Base-by-base conservation (phyloP, 2,329 filamentous ascomycete genomes). In the Talaromyces islandicus region DNA sequence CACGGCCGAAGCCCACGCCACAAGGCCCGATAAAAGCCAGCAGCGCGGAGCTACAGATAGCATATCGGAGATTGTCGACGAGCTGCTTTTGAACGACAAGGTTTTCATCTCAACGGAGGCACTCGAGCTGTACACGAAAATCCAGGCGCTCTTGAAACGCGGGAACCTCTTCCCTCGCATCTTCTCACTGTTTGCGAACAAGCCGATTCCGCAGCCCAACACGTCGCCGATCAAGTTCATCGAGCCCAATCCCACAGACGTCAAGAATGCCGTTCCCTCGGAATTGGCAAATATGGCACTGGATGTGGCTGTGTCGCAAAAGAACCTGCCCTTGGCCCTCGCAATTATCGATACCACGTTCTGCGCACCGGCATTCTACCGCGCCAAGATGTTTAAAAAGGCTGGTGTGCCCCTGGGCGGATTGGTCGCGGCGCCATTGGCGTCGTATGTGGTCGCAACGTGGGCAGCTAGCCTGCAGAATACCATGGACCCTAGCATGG, bases 131-230 rank as follows among this genome's bases (percentile, higher is more conserved):
- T 97, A 97, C 74, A 87, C 96, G 63, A 81, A 84, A 41, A 85
- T 91, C 51, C 91, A 96, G 72, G 81, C 87, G 29, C 81, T 87
- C 11, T 83, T 97, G 50, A 84, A 86, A 63, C 86, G 83, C 60
- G 87, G 91, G 2, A 85, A 90, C 64, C 87, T 89, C 51, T 84
- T 97, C 63, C 91, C 93, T 7, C 84, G 88, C 62, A 85, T 92
- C 48, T 88, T 99, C 69, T 79, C 87, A 59, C 81, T 97, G 57
- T 97, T 93, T 72, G 90, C 91, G 54, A 85, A 85, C 66, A 99
- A 97, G 75, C 88, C 90, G 10, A 79, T 86, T 63, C 89, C 92
- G 2, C 76, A 82, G 56, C 79, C 85, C 67, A 80, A 81, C 56
- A 81, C 83, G 19, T 83, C 82, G 17, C 82, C 83, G 9, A 78